These are phyloP conservation scores for Clavispora carvajalis DNA, from an alignment of 805 yeast species.

Conservation along the genomic window DNA sequence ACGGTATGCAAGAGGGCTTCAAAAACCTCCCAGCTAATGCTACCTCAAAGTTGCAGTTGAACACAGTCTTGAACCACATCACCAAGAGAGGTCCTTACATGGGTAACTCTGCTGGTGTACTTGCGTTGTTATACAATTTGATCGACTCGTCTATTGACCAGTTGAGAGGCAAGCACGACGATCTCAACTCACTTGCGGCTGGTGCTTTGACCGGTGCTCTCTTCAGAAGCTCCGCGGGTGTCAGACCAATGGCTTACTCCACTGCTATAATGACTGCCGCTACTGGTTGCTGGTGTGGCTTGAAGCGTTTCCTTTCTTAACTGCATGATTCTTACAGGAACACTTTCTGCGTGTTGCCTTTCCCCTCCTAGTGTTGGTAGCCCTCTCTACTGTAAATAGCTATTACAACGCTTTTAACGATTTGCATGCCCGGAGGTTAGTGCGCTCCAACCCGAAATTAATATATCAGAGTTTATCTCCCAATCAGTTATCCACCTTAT, in stretches of 20 bases:
- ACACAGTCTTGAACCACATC: slow-evolving; percentile 85
- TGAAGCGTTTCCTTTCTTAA: slow-evolving; percentile 43
- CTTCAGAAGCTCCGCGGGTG: slow-evolving; percentile 79
- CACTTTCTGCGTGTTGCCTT: slow-evolving; percentile 6
- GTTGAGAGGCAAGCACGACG: slow-evolving; percentile 85
- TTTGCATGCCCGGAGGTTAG: background rate
- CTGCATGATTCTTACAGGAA: slow-evolving; percentile 8
- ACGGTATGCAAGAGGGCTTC: slow-evolving; percentile 85
- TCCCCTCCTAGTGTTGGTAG: slow-evolving; percentile 1
- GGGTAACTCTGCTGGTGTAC: slow-evolving; percentile 93
- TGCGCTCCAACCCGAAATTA: too few relatives aligned
- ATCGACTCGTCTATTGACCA: slow-evolving; percentile 75
- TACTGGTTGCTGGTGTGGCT: slow-evolving; percentile 89
- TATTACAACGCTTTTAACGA: slow-evolving; percentile 3
- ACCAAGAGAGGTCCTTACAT: slow-evolving; percentile 94
- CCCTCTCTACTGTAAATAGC: slow-evolving; percentile 13
- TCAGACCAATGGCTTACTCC: slow-evolving; percentile 83
- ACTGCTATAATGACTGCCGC: slow-evolving; percentile 82
- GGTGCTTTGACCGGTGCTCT: slow-evolving; percentile 93
- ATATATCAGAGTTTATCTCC: background rate
- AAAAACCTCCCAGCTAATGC: slow-evolving; percentile 69
- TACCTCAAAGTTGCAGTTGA: slow-evolving; percentile 75
- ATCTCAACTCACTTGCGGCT: slow-evolving; percentile 73
- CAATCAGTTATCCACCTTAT: slow-evolving; percentile 4
- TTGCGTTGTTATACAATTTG: slow-evolving; percentile 84